A percentile compares a stretch with the other conserved stretches of the same genome.
These are phyloP conservation scores for Fraxinus anomala DNA, from an alignment of 257 asterid genomes.

Conservation along the genomic window DNA sequence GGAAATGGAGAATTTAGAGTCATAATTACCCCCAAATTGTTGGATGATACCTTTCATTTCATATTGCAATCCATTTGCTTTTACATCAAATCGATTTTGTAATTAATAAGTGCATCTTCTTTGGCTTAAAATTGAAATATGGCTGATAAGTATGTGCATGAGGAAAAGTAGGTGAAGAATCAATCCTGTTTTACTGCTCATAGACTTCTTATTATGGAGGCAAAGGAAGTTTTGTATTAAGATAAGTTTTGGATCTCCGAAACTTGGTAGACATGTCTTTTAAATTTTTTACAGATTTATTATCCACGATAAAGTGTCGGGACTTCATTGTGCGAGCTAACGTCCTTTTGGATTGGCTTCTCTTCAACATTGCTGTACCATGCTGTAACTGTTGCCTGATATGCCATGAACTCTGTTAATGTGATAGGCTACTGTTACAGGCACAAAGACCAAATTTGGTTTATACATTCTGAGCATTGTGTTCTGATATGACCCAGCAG, in stretches of 20 bases:
- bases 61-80: neutral
- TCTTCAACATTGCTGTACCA: neutral
- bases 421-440: constrained; percentile 5
- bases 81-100: neutral
- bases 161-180: neutral
- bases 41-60: neutral
- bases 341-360: neutral
- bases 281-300: neutral
- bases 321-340: neutral
- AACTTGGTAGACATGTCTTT: neutral
- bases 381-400: neutral
- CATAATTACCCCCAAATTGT: neutral
- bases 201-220: neutral
- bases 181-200: neutral
- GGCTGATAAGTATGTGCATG: neutral
- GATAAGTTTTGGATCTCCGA: neutral
- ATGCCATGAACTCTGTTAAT: constrained; percentile 1
- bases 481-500: constrained; percentile 21
- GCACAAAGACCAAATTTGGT: neutral
- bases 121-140: neutral
- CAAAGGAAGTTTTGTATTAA: neutral
- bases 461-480: constrained; percentile 5
- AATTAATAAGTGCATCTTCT: neutral
- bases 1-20: neutral
- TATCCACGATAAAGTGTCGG: neutral